Conservation (phyloP, 345 rosid genomes). For the Pistacia vera region DNA sequence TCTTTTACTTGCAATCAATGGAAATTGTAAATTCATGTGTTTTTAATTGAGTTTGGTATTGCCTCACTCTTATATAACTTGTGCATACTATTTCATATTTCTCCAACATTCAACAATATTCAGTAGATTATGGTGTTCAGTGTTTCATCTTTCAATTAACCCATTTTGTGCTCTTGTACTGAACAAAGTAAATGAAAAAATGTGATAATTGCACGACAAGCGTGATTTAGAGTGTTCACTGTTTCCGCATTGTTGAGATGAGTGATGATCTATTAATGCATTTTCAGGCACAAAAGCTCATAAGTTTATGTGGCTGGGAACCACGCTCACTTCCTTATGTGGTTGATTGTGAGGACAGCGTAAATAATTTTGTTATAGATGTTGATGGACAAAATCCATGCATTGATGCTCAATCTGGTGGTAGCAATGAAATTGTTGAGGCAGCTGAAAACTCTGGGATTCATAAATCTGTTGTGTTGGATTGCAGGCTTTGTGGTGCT, state of each 20-base stretch:
- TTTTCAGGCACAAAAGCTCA: conserved; percentile 76
- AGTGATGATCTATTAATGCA: conserved; percentile 17
- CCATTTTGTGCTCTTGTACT: conserved; percentile 1
- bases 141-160: background rate
- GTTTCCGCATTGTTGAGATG: conserved; percentile 15
- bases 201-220: background rate
- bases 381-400: conserved; percentile 40
- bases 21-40: background rate
- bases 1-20: conserved; percentile 6
- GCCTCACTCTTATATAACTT: background rate
- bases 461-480: conserved; percentile 69
- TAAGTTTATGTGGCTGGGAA: conserved; percentile 96
- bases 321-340: conserved; percentile 75
- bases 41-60: background rate
- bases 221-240: conserved; percentile 11
- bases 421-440: conserved; percentile 34
- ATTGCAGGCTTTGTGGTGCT: conserved; percentile 95
- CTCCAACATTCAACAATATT: conserved; percentile 1
- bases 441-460: conserved; percentile 30
- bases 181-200: background rate
- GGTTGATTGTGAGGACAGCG: conserved; percentile 61
- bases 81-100: background rate
- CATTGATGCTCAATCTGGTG: conserved; percentile 24
- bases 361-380: conserved; percentile 36
- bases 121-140: background rate